Percentiles rank a stretch among this genome's conserved stretches.
These are phyloP conservation scores for Agaricus subrufescens DNA, from an alignment of 768 basidiomycete species.

Conservation along the genomic window DNA sequence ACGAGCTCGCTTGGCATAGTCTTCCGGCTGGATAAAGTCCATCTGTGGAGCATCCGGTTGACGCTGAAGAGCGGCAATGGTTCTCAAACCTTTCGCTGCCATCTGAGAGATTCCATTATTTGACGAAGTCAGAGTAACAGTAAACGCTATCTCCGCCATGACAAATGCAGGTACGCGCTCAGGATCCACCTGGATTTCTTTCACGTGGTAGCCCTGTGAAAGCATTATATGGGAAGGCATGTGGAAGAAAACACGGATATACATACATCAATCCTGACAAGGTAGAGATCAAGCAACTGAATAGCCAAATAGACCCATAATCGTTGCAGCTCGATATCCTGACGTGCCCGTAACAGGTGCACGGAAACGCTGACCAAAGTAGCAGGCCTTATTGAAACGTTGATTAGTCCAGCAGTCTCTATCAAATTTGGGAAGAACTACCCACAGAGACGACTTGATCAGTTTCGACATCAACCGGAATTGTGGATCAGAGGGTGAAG, in stretches of 20 bases:
- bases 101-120: slow-evolving; percentile 62
- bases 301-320: slow-evolving; percentile 65
- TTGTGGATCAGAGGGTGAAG: slow-evolving; percentile 33
- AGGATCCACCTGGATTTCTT: slow-evolving; percentile 44
- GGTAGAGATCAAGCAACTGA: slow-evolving; percentile 55
- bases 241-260: neutral
- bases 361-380: slow-evolving; percentile 47
- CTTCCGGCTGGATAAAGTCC: slow-evolving; percentile 49
- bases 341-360: slow-evolving; percentile 55
- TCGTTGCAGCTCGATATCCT: slow-evolving; percentile 57
- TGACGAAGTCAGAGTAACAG: slow-evolving; percentile 66
- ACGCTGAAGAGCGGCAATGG: slow-evolving; percentile 64
- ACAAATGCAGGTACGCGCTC: slow-evolving; percentile 60
- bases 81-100: slow-evolving; percentile 65
- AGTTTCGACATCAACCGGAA: slow-evolving; percentile 34
- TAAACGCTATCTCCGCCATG: slow-evolving; percentile 67
- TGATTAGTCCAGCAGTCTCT: slow-evolving; percentile 3
- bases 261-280: slow-evolving; percentile 43
- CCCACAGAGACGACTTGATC: slow-evolving; percentile 45
- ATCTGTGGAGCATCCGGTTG: slow-evolving; percentile 53
- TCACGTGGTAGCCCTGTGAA: slow-evolving; percentile 37
- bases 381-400: slow-evolving; percentile 27
- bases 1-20: slow-evolving; percentile 62
- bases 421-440: slow-evolving; percentile 1
- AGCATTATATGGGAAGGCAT: neutral